Evolutionary conservation across 495 filamentous ascomycete species (phyloP).

Genomic region (Elasticomyces elasticus): DNA sequence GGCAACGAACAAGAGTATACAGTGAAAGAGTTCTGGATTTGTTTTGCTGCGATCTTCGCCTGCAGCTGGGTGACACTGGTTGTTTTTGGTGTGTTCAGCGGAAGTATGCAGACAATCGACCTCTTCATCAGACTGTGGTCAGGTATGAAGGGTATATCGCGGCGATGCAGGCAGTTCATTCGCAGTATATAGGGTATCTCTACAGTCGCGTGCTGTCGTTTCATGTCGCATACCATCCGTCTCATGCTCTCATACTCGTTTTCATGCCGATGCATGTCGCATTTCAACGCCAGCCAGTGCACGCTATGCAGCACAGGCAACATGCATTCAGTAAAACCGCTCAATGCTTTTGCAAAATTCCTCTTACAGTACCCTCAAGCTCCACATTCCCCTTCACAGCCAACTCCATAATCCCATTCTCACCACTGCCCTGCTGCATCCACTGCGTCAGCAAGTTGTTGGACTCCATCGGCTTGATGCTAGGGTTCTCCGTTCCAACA

Average conservation of each 20-base stretch:
- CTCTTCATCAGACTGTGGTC: neutral
- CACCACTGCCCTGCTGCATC: slow-evolving; percentile 45
- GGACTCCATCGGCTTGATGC: slow-evolving; percentile 85
- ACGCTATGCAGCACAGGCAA: neutral
- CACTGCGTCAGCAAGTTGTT: slow-evolving; percentile 71
- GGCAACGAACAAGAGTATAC: slow-evolving; percentile 52
- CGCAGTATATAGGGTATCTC: no score
- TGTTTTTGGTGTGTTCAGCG: slow-evolving; percentile 44
- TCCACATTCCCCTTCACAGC: slow-evolving; percentile 30
- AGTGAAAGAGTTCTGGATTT: slow-evolving; percentile 57
- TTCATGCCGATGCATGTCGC: no score
- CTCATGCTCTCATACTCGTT: no score
- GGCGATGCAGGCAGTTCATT: neutral
- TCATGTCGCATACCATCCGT: no score
- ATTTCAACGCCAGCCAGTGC: neutral
- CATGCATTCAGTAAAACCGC: neutral
- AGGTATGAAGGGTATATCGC: neutral
- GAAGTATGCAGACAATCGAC: slow-evolving; percentile 37
- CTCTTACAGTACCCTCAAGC: slow-evolving; percentile 33
- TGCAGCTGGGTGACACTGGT: slow-evolving; percentile 52
- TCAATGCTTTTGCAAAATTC: slow-evolving; percentile 25
- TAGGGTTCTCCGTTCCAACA: slow-evolving; percentile 60
- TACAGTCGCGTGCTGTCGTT: no score
- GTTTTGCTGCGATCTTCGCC: slow-evolving; percentile 58
- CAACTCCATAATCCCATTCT: slow-evolving; percentile 37